Base-by-base conservation (phyloP, 2,329 filamentous ascomycete species). In the Penicillium polonicum region DNA sequence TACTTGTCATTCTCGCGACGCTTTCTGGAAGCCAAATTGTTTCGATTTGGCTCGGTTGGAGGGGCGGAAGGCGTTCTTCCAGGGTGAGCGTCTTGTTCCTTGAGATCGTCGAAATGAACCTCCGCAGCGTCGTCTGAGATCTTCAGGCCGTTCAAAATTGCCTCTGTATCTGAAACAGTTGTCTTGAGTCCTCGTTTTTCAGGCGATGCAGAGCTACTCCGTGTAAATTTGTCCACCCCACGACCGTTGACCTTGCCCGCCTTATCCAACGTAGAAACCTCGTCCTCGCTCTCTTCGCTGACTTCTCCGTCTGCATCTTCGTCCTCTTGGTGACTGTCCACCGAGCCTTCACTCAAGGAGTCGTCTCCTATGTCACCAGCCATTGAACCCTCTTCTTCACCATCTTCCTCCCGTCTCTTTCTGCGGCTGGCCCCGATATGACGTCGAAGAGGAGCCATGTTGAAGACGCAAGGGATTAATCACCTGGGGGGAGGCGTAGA, bases 1-100 rank as follows among this genome's bases (percentile, higher is more conserved):
- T 96, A 95, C 70, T 96, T 91, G 63, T 96, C 92, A 69, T 96
- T 91, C 70, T 97, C 92, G 65, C 89, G 87, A 63, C 90, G 86
- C 74, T 90, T 87, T 64, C 86, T 83, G 62, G 94, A 89, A 52
- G 84, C 83, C 58, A 85, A 78, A 35, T 83, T 82, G 68, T 88
- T 86, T 63, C 82, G 79, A 49, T 69, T 72, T 36, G 69, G 66
- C 46, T 73, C 72, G 27, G 66, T 68, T 46, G 73, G 69, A 33
- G 72, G 72, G 23, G 75, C 76, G 13, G 76, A 76, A 38, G 77
- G 75, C 23, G 76, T 74, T 52, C 75, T 67, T 35, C 70, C 72
- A 25, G 68, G 66, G 23, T 68, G 63, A 31, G 65, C 60, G 52
- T 60, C 59, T 41, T 59, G 57, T 59, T 74, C 68, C 49, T 68